Evolutionary conservation across 192 early-diverging fungal species (phyloP), one percentile per base, ranked within the genome.

Genomic region (Rhizoclosmatium sp.): DNA sequence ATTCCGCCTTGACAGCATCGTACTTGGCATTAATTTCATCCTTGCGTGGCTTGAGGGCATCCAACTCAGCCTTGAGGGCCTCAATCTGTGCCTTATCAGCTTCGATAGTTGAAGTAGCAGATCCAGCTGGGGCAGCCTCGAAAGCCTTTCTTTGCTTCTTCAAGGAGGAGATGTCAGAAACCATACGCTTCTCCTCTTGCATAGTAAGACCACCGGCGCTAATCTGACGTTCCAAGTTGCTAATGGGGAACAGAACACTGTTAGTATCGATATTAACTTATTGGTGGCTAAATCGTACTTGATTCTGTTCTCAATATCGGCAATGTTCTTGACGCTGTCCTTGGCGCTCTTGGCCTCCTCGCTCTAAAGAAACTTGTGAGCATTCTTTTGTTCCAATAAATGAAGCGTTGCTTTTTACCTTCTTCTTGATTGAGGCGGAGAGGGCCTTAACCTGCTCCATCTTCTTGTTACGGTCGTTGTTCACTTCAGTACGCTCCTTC

Each of bases 181-280:
- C 89, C 58, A 93, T 89, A 39, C 90, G 90, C 83, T 95, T 95
- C 86, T 98, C 97, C 66, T 97, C 96, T 61, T 93, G 88, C 74
- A 98, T 83, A 77, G 92, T 90, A 54, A 94, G 80, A 41, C 75
- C 85, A 75, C 95, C 95, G 47, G 91, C 88, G 59, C 94, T 92
- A 71, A 96, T 90, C 82, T 93, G 88, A 75, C 84, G 87, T 82
- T 97, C 94, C 78, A 92, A 81, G 66, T 92, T 87, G 71, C 90
- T 94, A 31, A 31, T 0, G 31, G 31, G 31, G 31, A 31, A 31
- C 31, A 31, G 31, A 31, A 31, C 31, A 31, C 31, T 31, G 31
- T 31, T 31, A 31, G 31, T 31, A 31, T 31, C 31, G 31, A 31
- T 31, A 31, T 31, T 66, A 39, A 66, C 21, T 40, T 12, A 2